Base-by-base conservation (phyloP, 805 yeast genomes). In the Nakazawaea ishiwadae region DNA sequence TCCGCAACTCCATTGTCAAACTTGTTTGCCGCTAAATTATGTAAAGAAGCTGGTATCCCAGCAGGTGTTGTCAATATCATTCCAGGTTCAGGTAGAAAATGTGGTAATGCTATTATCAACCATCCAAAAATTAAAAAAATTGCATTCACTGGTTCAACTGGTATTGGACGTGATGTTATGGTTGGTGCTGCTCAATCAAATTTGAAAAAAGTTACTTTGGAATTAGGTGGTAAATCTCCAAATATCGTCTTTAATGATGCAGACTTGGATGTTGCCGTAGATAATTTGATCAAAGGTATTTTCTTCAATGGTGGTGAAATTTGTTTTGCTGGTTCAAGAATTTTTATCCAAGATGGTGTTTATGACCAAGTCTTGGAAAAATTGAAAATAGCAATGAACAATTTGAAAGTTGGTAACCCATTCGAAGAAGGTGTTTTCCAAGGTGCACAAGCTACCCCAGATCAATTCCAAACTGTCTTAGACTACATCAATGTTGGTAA, bases 151-250 rank as follows among this genome's bases (percentile, higher is more conserved):
- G 93, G 93, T 58, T 83, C 90, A 20, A 84, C 93, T 35, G 79
- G 75, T 39, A 72, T 81, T 47, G 93, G 93, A 65, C 80, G 77
- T 60, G 68, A 66, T 54, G 81, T 84, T 49, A 82, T 84, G 79
- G 69, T 69, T 48, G 73, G 73, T 52, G 84, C 87, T 54, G 82
- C 87, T 46, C 73, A 76, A 48, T 68, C 85, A n/a, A 74, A 75
- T 65, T 70, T 83, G 69, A 84, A 84, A 74, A 83, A 83, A 67
- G 83, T 82, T 40, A 82, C 91, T 37, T 69, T 84, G 63, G 93
- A 84, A 66, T 72, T 83, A 54, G 93, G 93, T 63, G 93, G 93
- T 63, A 84, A 84, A 63, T 81, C 89, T 45, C 85, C 90, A 54
- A 80, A 82, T 59, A 73, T 84, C 54, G 80, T 84, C 31, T 83